These are phyloP conservation scores for Fragilaria crotonensis DNA, from an alignment of 108 stramenopile species.

Conservation along the genomic window DNA sequence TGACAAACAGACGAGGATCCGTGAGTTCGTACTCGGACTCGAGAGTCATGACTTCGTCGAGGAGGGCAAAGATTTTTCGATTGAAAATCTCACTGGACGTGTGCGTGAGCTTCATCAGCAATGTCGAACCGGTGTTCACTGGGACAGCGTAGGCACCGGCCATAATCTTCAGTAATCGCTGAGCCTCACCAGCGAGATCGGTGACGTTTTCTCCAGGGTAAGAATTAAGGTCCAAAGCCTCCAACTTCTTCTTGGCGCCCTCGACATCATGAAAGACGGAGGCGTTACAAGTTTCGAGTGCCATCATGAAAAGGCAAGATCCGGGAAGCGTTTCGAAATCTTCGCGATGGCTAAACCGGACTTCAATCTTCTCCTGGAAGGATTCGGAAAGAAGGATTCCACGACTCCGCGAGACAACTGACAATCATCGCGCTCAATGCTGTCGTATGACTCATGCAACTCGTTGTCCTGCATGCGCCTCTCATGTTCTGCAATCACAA, in stretches of 20 bases:
- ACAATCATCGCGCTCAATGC: background rate
- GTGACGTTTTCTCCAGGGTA: constrained; percentile 2
- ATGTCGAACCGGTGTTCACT: background rate
- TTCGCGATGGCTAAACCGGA: background rate
- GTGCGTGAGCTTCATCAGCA: background rate
- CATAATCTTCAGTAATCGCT: background rate
- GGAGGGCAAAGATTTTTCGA: background rate
- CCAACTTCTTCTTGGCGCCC: background rate
- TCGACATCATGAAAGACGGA: background rate
- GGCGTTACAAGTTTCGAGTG: constrained; percentile 1
- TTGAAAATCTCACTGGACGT: constrained; percentile 2
- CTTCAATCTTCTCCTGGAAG: background rate
- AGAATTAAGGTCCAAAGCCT: background rate
- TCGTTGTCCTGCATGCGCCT: background rate
- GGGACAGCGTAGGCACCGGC: background rate
- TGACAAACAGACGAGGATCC: background rate
- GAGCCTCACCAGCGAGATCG: background rate
- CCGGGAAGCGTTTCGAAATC: constrained; percentile 1
- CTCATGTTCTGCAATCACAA: background rate
- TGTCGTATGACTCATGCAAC: background rate
- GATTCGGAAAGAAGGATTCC: background rate
- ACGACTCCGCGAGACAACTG: background rate
- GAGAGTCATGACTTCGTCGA: background rate
- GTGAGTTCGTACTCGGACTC: background rate
- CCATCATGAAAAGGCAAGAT: background rate